These are phyloP conservation scores for Trametes gibbosa DNA, from an alignment of 768 basidiomycete species.

Conservation along the genomic window DNA sequence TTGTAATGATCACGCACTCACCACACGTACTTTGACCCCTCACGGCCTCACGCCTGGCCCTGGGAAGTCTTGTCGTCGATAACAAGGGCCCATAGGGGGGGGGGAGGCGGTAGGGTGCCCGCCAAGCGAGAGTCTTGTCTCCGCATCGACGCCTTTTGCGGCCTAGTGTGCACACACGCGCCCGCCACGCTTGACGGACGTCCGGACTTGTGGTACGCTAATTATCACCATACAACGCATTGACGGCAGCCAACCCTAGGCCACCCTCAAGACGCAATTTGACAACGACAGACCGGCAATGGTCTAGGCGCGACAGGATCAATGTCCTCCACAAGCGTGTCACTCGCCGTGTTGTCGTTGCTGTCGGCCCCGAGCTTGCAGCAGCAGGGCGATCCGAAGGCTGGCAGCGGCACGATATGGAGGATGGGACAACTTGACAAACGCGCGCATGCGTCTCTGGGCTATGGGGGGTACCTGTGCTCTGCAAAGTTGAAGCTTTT, in stretches of 20 bases:
- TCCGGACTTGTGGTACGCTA: not conserved
- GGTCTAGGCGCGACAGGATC: conserved; percentile 4
- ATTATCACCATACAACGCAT: too few relatives aligned
- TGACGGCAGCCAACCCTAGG: not conserved
- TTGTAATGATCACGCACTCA: too few relatives aligned
- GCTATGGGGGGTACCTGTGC: too few relatives aligned
- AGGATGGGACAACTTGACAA: too few relatives aligned
- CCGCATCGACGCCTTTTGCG: not conserved
- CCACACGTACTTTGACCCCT: not conserved
- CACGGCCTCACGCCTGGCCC: not conserved
- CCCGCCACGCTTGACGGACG: not conserved
- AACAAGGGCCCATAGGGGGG: not conserved
- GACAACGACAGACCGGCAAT: conserved; percentile 2
- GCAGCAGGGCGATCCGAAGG: not conserved
- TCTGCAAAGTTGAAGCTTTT: too few relatives aligned
- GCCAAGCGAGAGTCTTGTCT: not conserved
- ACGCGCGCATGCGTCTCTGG: too few relatives aligned
- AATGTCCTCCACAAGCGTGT: not conserved
- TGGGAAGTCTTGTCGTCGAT: not conserved
- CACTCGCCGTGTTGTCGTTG: too few relatives aligned
- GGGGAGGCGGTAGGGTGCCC: not conserved
- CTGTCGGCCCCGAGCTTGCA: not conserved
- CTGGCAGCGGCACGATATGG: too few relatives aligned
- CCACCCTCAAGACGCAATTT: not conserved
- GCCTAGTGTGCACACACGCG: not conserved